phyloP scores from a whole-genome alignment of 495 filamentous ascomycete genomes.

The Corynascus novoguineensis region DNA sequence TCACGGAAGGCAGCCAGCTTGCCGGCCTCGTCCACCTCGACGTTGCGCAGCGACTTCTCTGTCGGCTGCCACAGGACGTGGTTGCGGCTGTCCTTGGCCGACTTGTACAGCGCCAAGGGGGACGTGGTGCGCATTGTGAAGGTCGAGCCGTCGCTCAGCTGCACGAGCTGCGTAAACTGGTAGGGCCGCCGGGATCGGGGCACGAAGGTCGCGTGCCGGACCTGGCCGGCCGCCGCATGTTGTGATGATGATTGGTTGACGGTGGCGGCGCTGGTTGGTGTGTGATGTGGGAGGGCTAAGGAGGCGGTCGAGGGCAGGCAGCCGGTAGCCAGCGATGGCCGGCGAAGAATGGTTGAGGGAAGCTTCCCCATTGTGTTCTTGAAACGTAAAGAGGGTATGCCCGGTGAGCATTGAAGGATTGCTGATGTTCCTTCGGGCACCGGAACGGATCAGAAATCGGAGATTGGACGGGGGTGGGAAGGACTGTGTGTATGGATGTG shows the following conservation, averaged over 20 bases:
- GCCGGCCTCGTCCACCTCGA: conserved; percentile 95
- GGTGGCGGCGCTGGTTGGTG: not conserved
- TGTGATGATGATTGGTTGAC: conserved; percentile 25
- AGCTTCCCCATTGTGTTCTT: conserved; percentile 28
- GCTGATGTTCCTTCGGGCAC: not conserved
- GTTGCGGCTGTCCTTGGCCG: conserved; percentile 81
- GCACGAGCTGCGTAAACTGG: conserved; percentile 93
- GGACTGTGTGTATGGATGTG: too few species aligned
- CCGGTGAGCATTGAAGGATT: not conserved
- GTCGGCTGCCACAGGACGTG: conserved; percentile 84
- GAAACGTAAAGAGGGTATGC: not conserved
- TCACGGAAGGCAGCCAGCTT: conserved; percentile 77
- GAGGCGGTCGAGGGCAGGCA: conserved; percentile 1
- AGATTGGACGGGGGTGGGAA: not conserved
- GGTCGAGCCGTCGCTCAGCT: conserved; percentile 84
- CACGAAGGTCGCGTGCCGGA: conserved; percentile 84
- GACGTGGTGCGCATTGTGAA: conserved; percentile 86
- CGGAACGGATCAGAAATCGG: not conserved
- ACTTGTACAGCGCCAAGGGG: conserved; percentile 68
- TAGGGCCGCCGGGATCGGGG: conserved; percentile 84
- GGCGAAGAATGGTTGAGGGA: conserved; percentile 25
- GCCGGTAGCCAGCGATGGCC: conserved; percentile 10
- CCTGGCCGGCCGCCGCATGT: conserved; percentile 21
- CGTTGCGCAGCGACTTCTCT: conserved; percentile 67
- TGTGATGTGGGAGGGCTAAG: not conserved